phyloP scores from a whole-genome alignment of 1,284 basidiomycete genomes.

The Cutaneotrichosporon mucoides region DNA sequence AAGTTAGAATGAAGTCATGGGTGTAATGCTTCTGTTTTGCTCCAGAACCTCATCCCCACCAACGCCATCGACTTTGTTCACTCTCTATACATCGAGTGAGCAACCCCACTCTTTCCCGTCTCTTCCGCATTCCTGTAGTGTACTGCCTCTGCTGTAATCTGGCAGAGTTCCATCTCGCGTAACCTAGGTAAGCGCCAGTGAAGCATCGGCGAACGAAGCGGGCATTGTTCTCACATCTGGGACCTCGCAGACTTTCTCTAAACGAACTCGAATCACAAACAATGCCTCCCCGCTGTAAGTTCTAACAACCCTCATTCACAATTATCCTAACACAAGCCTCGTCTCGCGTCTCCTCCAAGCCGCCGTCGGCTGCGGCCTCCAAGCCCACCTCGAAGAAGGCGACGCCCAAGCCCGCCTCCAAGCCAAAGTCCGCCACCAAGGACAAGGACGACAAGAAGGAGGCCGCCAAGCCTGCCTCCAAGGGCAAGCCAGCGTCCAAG shows the following conservation, averaged over 20 bases:
- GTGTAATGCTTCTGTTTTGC: too few relatives aligned
- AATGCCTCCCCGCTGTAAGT: slow-evolving; percentile 27
- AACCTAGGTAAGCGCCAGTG: too few relatives aligned
- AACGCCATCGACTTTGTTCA: too few relatives aligned
- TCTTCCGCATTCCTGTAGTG: too few relatives aligned
- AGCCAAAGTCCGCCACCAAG: slow-evolving; percentile 13
- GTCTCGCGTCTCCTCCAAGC: slow-evolving; percentile 6
- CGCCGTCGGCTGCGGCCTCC: slow-evolving; percentile 2
- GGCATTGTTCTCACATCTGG: neutral
- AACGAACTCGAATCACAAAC: neutral
- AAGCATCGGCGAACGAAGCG: too few relatives aligned
- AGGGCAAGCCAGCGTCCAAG: slow-evolving; percentile 4
- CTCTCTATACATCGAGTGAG: too few relatives aligned
- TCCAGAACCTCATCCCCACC: too few relatives aligned
- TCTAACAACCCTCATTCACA: too few relatives aligned
- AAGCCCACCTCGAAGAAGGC: slow-evolving; percentile 14
- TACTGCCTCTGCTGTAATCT: neutral
- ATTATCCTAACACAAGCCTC: slow-evolving; percentile 11
- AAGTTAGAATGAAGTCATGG: too few relatives aligned
- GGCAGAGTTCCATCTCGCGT: neutral
- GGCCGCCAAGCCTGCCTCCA: slow-evolving; percentile 3
- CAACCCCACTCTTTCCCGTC: too few relatives aligned
- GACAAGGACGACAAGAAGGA: slow-evolving; percentile 9
- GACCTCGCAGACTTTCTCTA: neutral
- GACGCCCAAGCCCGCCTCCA: slow-evolving; percentile 9